Evolutionary conservation across 2,329 filamentous ascomycete genomes (phyloP).

Genomic region (Sordariomycetes sp.): DNA sequence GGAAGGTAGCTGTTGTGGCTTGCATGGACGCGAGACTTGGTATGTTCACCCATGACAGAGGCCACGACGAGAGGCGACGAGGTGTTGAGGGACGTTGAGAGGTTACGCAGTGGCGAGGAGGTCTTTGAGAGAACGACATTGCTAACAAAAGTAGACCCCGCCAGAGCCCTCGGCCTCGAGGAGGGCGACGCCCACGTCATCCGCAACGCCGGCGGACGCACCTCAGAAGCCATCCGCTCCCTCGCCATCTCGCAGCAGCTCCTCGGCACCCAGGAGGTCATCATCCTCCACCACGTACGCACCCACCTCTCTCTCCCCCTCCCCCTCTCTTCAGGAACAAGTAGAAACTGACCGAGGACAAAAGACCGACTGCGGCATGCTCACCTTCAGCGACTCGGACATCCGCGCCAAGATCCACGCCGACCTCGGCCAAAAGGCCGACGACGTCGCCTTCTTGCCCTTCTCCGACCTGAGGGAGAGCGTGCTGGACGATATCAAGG

Average conservation of each 20-base stretch:
- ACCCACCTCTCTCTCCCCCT: too few relatives aligned
- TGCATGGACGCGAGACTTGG: conserved; percentile 67
- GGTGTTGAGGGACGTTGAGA: background rate
- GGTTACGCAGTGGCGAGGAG: background rate
- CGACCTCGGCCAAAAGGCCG: conserved; percentile 44
- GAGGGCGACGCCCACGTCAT: conserved; percentile 73
- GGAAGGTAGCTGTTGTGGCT: conserved; percentile 39
- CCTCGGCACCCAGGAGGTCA: conserved; percentile 52
- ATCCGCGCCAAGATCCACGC: conserved; percentile 43
- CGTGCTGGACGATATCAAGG: conserved; percentile 55
- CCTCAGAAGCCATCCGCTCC: conserved; percentile 48
- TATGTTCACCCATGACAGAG: background rate
- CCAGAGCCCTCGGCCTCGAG: conserved; percentile 56
- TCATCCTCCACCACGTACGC: conserved; percentile 54
- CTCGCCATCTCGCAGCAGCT: conserved; percentile 59
- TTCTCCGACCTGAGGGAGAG: conserved; percentile 55
- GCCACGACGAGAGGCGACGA: background rate
- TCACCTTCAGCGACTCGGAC: conserved; percentile 53
- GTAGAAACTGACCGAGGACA: background rate
- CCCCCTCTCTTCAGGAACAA: background rate
- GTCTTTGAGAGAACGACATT: background rate
- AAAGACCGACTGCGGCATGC: conserved; percentile 43
- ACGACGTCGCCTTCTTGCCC: conserved; percentile 50
- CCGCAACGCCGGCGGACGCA: conserved; percentile 50
- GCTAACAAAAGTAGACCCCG: conserved; percentile 38